These are phyloP conservation scores for Trichomonas gallinae DNA, from an alignment of 208 protist species.

Conservation along the genomic window DNA sequence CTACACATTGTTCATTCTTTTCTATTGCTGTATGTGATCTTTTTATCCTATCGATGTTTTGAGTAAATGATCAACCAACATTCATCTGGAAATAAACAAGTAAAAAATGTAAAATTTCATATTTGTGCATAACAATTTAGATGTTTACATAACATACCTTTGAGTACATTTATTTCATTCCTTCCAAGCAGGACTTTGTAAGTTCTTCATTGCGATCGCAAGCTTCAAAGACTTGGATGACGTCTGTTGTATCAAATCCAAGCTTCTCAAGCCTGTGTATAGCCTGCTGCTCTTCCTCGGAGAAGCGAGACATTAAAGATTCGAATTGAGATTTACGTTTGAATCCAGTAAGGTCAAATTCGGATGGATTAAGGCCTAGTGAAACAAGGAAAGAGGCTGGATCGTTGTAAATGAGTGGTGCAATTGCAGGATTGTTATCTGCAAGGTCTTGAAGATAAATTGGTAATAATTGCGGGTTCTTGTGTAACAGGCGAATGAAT, in stretches of 20 bases:
- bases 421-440: conserved; percentile 10
- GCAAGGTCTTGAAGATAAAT: neutral
- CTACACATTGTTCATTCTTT: no score
- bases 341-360: neutral
- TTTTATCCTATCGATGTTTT: no score
- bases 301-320: neutral
- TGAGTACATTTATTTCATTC: neutral
- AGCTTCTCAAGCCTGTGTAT: conserved; percentile 22
- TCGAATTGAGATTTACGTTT: conserved; percentile 2
- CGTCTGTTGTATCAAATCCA: neutral
- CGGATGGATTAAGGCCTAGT: neutral
- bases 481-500: neutral
- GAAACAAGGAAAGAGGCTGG: neutral
- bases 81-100: no score
- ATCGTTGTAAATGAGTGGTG: neutral
- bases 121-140: no score
- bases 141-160: no score
- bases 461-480: neutral
- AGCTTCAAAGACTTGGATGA: conserved; percentile 19
- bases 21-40: no score
- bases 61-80: no score
- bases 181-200: neutral
- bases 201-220: conserved; percentile 27
- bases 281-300: neutral
- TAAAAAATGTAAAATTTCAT: no score